Conservation (phyloP, 352 stramenopile genomes). For the Phytophthora europaea region DNA sequence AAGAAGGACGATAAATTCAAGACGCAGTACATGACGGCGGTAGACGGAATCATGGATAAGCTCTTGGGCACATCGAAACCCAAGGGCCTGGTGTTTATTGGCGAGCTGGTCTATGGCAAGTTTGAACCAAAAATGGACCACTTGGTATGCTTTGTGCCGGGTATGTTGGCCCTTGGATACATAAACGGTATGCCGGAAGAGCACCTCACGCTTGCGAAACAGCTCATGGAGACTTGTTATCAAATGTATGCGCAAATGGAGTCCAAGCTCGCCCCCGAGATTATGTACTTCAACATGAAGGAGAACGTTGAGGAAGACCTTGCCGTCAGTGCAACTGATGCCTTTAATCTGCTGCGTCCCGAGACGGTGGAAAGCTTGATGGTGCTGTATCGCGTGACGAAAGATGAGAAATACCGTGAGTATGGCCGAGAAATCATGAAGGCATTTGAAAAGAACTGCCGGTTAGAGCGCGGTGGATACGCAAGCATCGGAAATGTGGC, state of each 20-base stretch:
- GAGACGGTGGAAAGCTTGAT: constrained; percentile 95
- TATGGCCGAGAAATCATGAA: constrained; percentile 90
- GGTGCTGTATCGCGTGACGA: constrained; percentile 92
- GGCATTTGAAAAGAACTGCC: constrained; percentile 85
- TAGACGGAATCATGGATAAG: constrained; percentile 69
- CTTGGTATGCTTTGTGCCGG: constrained; percentile 92
- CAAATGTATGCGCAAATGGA: constrained; percentile 89
- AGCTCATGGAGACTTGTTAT: constrained; percentile 87
- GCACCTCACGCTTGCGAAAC: constrained; percentile 80
- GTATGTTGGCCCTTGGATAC: constrained; percentile 87
- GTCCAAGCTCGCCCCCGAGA: constrained; percentile 90
- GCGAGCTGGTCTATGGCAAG: constrained; percentile 64
- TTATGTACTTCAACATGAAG: constrained; percentile 81
- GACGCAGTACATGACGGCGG: constrained; percentile 67
- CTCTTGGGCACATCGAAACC: constrained; percentile 68
- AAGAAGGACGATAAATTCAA: constrained; percentile 84
- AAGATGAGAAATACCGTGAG: constrained; percentile 87
- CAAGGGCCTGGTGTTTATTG: constrained; percentile 73
- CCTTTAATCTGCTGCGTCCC: constrained; percentile 89
- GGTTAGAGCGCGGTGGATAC: constrained; percentile 71
- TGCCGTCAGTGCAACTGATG: constrained; percentile 64
- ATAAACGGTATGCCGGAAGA: constrained; percentile 69
- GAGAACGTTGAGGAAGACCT: constrained; percentile 60
- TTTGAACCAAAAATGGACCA: constrained; percentile 89
- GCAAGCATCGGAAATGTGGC: constrained; percentile 70